Evolutionary conservation across 257 asterid species (phyloP).

Genomic region (Dorcoceras hygrometricum): DNA sequence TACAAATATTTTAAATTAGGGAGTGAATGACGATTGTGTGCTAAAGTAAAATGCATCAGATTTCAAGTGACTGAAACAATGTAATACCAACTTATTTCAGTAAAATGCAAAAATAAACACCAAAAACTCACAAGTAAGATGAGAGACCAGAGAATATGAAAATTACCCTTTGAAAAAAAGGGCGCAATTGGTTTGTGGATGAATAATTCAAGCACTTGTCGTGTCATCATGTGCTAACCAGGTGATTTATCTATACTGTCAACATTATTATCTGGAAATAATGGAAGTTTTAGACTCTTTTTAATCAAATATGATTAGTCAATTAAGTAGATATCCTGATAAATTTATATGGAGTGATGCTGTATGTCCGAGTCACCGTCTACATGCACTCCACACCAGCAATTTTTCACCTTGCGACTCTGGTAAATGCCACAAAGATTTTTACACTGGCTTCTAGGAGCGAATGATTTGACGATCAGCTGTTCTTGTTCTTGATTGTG

Average conservation of each 20-base stretch:
- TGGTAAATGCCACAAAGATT: not conserved
- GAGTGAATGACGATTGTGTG: no score
- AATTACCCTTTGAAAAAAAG: no score
- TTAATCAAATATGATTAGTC: not conserved
- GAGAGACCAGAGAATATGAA: no score
- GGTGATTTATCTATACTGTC: not conserved
- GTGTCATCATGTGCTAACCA: not conserved
- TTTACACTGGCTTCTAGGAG: not conserved
- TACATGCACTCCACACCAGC: not conserved
- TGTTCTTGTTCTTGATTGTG: not conserved
- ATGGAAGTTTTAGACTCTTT: not conserved
- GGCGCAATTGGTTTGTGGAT: no score
- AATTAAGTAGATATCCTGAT: not conserved
- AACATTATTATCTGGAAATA: not conserved
- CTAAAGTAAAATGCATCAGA: no score
- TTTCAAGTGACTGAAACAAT: no score
- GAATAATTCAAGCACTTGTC: no score
- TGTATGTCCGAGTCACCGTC: not conserved
- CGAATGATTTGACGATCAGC: not conserved
- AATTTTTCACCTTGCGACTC: not conserved
- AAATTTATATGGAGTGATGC: no score
- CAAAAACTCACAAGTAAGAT: no score
- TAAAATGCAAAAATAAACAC: no score
- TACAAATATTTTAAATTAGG: no score
- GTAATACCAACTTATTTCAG: no score